Conservation (phyloP, 2,329 filamentous ascomycete species). For the Trichoderma hamatum region DNA sequence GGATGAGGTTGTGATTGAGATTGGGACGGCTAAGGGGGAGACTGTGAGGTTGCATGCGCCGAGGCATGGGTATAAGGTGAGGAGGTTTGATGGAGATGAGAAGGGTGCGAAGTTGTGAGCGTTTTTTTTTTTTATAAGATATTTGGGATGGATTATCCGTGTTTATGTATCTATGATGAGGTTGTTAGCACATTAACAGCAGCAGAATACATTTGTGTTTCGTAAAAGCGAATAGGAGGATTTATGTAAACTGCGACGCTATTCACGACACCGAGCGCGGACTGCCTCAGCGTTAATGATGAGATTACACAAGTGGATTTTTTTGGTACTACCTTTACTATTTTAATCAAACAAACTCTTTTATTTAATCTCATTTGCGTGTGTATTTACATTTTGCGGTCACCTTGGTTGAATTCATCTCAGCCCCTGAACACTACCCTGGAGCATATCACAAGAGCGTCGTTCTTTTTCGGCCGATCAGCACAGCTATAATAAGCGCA, state of each 20-base stretch:
- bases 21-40: slow-evolving; percentile 45
- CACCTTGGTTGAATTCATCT: background rate
- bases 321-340: too few species aligned
- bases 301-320: background rate
- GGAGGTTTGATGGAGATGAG: slow-evolving; percentile 33
- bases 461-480: background rate
- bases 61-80: slow-evolving; percentile 59
- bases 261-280: background rate
- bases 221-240: background rate
- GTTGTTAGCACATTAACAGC: background rate
- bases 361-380: background rate
- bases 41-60: slow-evolving; percentile 63
- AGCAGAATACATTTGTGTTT: background rate
- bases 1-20: slow-evolving; percentile 62
- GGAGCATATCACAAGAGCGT: background rate
- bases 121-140: background rate
- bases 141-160: background rate
- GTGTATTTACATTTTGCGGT: background rate
- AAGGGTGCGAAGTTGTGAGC: background rate
- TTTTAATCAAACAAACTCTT: background rate
- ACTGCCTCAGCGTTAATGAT: background rate
- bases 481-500: background rate
- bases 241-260: background rate
- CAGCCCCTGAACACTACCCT: background rate
- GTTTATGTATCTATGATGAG: background rate